Conservation (phyloP, 1,284 basidiomycete genomes). For the Cryptococcus sp. region DNA sequence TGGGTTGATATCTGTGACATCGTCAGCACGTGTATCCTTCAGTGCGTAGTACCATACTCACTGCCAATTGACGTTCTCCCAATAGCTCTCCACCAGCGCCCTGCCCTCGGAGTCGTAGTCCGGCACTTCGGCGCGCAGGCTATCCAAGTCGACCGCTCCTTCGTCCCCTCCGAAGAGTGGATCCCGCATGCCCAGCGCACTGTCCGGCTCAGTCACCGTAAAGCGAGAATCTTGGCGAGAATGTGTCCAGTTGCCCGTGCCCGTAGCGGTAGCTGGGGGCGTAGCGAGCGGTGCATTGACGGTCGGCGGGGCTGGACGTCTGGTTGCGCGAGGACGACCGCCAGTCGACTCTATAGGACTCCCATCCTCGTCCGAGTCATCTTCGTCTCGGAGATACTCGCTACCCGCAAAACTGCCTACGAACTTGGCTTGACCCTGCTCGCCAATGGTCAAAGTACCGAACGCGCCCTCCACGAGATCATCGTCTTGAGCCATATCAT, state of each 20-base stretch:
- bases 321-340: not conserved
- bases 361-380: conserved; percentile 10
- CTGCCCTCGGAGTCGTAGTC: conserved; percentile 46
- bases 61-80: conserved; percentile 55
- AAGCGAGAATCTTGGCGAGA: not conserved
- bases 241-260: conserved; percentile 6
- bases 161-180: conserved; percentile 20
- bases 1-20: conserved; percentile 37
- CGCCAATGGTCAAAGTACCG: conserved; percentile 48
- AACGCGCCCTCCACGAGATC: conserved; percentile 41
- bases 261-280: conserved; percentile 19
- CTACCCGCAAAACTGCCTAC: conserved; percentile 47
- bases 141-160: conserved; percentile 22
- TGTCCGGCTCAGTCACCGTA: conserved; percentile 1
- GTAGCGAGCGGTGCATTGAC: conserved; percentile 14
- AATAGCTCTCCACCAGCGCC: conserved; percentile 42
- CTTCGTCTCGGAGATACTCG: conserved; percentile 39
- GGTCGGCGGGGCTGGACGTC: not conserved
- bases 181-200: conserved; percentile 16
- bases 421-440: conserved; percentile 45
- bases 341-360: not conserved
- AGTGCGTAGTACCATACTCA: conserved; percentile 20
- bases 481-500: conserved; percentile 17
- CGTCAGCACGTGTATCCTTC: conserved; percentile 4
- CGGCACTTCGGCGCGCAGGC: conserved; percentile 37